These are phyloP conservation scores for Lecanicillium sp. DNA, from an alignment of 2,329 filamentous ascomycete species.

Conservation along the genomic window DNA sequence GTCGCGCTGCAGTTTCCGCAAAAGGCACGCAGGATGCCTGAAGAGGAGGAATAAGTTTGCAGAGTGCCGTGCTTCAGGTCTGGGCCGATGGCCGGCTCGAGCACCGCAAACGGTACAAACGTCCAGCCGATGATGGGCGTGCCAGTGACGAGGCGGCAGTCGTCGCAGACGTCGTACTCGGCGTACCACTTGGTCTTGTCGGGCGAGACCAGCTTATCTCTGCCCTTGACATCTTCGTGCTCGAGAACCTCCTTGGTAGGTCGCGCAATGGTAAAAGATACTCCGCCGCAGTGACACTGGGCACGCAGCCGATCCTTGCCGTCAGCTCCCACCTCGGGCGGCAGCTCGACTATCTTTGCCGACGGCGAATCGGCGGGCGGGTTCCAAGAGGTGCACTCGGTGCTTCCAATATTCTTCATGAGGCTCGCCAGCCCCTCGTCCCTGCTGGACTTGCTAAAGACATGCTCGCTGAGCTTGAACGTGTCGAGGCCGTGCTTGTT, in stretches of 20 bases:
- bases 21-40: constrained; percentile 32
- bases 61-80: constrained; percentile 34
- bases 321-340: constrained; percentile 22
- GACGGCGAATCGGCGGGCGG: constrained; percentile 20
- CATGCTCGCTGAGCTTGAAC: constrained; percentile 27
- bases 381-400: constrained; percentile 26
- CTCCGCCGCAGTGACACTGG: constrained; percentile 38
- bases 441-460: constrained; percentile 26
- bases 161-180: constrained; percentile 32
- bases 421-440: constrained; percentile 28
- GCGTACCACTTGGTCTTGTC: constrained; percentile 35
- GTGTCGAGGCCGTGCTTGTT: constrained; percentile 23
- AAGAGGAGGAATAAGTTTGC: constrained; percentile 33
- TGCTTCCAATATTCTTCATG: constrained; percentile 23
- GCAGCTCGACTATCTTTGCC: constrained; percentile 17
- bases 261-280: constrained; percentile 36
- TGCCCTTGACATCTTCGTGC: constrained; percentile 19
- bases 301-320: constrained; percentile 33
- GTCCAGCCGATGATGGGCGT: constrained; percentile 35
- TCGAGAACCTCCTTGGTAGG: constrained; percentile 24
- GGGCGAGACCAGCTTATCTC: constrained; percentile 24
- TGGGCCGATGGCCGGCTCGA: constrained; percentile 27
- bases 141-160: constrained; percentile 35
- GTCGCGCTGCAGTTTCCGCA: constrained; percentile 40
- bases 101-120: constrained; percentile 27